A percentile compares a stretch with the other conserved stretches of the same genome.
Evolutionary conservation across 805 yeast genomes (phyloP).

Genomic region (Deakozyma indianensis): DNA sequence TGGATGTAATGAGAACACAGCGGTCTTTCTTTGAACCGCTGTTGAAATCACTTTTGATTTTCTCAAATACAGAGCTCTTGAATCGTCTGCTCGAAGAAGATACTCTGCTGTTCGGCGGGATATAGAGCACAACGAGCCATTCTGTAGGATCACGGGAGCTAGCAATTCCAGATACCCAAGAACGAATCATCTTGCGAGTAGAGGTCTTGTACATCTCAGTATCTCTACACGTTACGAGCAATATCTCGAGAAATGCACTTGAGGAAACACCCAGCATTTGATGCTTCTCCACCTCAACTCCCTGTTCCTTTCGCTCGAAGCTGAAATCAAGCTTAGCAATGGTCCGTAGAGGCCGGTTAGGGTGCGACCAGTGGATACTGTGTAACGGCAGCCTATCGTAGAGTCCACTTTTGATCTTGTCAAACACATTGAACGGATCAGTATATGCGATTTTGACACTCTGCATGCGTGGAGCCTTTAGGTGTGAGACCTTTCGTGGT

Average conservation of each 20-base stretch:
- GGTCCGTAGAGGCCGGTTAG: slow-evolving; percentile 41
- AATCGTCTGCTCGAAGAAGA: slow-evolving; percentile 22
- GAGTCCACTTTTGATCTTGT: slow-evolving; percentile 30
- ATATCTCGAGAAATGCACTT: slow-evolving; percentile 46
- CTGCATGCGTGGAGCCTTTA: too few relatives aligned
- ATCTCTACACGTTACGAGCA: slow-evolving; percentile 52
- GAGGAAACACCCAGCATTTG: slow-evolving; percentile 26
- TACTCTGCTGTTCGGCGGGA: slow-evolving; percentile 24
- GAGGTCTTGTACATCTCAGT: slow-evolving; percentile 65
- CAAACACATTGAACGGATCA: slow-evolving; percentile 57
- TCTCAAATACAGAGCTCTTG: slow-evolving; percentile 37
- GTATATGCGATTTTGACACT: slow-evolving; percentile 38
- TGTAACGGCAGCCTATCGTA: slow-evolving; percentile 37
- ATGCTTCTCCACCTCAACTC: slow-evolving; percentile 19
- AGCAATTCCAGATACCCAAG: slow-evolving; percentile 50
- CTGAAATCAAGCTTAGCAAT: slow-evolving; percentile 43
- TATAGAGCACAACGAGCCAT: slow-evolving; percentile 46
- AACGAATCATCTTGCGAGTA: slow-evolving; percentile 67
- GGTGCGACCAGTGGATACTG: slow-evolving; percentile 55
- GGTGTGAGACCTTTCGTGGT: too few relatives aligned
- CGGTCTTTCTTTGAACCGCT: slow-evolving; percentile 22
- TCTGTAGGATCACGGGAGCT: slow-evolving; percentile 33
- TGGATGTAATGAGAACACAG: slow-evolving; percentile 18
- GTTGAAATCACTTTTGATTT: slow-evolving; percentile 38
- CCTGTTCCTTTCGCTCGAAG: slow-evolving; percentile 44